Evolutionary conservation across 2,329 filamentous ascomycete genomes (phyloP), one percentile per base, ranked within the genome.

Genomic region (Cladosporium sp.): DNA sequence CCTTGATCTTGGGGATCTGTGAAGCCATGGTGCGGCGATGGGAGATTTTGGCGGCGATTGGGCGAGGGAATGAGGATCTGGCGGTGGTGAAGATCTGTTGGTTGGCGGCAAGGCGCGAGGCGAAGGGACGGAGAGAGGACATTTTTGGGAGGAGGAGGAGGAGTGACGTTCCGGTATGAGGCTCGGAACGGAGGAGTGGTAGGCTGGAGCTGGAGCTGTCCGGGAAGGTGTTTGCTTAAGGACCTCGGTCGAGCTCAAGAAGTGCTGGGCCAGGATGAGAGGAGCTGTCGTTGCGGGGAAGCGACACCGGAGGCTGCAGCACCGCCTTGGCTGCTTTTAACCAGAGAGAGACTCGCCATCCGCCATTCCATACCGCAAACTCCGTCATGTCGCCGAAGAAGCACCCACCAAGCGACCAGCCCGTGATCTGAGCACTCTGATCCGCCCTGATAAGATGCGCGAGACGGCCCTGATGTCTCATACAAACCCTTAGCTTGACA

Each of bases 1-100:
- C 95, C 88, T 96, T 95, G 87, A 98, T 98, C 90, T 98, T 99
- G 77, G 87, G 84, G 74, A 85, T 76, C 54, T 73, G 72, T 38
- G 74, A 74, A 52, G 76, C 76, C 77, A 78, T 78, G 69, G 66
- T 78, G 71, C 77, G 72, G 61, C 77, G 74, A 62, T 78, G 75
- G 52, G 73, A 68, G 65, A 78, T 67, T 66, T 72, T 74, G 49
- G 75, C 74, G 41, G 74, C 73, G 60, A 75, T 64, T 60, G 74
- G 74, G 64, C 74, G 68, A 36, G 73, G 71, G 67, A 76, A 74
- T 55, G 73, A 61, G 36, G 69, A 21, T 32, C 69, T 55, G 47
- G 72, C 51, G 30, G 70, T 44, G 34, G 69, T 58, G 67, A 67
- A 57, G 63, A 54, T 59, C 15, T 66, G 59, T 26, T 71, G 57